Base-by-base conservation (phyloP, 2,329 filamentous ascomycete genomes). In the Calonectria pseudoturangicola region DNA sequence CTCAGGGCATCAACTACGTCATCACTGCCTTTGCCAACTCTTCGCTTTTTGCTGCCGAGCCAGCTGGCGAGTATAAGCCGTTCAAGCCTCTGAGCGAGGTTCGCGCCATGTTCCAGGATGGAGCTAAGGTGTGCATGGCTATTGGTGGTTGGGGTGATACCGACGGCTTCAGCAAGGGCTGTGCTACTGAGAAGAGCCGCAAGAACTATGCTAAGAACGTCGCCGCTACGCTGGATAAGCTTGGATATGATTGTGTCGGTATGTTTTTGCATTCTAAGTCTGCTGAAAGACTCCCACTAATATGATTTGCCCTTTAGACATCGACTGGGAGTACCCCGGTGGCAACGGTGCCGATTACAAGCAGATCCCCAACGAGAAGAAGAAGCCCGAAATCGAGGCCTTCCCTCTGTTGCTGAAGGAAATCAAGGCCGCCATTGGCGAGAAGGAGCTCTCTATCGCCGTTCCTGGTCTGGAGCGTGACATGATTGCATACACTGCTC, bases 331-430 rank as follows among this genome's bases (percentile, higher is more conserved):
- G 72, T 91, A 87, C 63, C 83, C 85, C 0, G 89, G 88, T 16
- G 92, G 93, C 39, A 94, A 94, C 75, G 92, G 92, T 36, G 87
- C 91, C 36, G 92, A 94, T 82, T 94, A 94, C 85, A 93, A 90
- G 77, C 77, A 86, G 60, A 84, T 88, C 5, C 89, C 92, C 28
- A 94, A 94, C 81, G 84, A 84, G 0, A 81, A 87, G 54, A 93
- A 92, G 79, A 83, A 82, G 1, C 87, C 87, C 80, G 91, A 94
- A 80, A 89, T 94, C 66, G 83, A 87, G 25, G 89, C 89, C 0
- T 94, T 89, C 76, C 92, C 92, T 0, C 85, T 89, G 47, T 85
- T 94, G 6, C 86, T 94, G 6, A 81, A 86, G 21, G 90, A 88
- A 18, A 85, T 94, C 63, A 91, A 92, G 58, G 80, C 82, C 0